Evolutionary conservation across 805 yeast species (phyloP).

Genomic region (Scheffersomyces lignosus): DNA sequence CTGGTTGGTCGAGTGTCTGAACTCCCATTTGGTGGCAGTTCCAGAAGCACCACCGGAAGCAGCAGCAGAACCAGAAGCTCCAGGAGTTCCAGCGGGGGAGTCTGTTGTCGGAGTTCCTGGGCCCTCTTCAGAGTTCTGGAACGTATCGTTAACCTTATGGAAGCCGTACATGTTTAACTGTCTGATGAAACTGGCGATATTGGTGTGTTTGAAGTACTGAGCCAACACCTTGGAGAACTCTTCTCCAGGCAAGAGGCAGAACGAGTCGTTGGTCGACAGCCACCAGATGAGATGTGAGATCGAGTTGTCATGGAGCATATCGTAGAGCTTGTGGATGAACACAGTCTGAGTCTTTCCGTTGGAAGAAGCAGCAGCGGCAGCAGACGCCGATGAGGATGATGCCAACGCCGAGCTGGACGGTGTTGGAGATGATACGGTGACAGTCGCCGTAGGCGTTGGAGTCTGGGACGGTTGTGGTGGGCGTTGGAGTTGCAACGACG

Average conservation of each 20-base stretch:
- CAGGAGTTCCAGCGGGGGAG: constrained; percentile 6
- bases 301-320: constrained; percentile 80
- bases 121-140: constrained; percentile 23
- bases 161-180: constrained; percentile 48
- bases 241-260: constrained; percentile 81
- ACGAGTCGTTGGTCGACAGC: constrained; percentile 69
- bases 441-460: too few relatives aligned
- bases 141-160: constrained; percentile 44
- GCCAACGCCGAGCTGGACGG: too few relatives aligned
- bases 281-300: constrained; percentile 83
- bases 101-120: neutral
- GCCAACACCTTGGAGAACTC: constrained; percentile 75
- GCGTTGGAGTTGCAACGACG: too few relatives aligned
- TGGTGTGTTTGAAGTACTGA: constrained; percentile 51
- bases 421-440: neutral
- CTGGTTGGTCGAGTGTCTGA: constrained; percentile 75
- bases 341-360: constrained; percentile 40
- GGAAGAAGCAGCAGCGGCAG: constrained; percentile 4
- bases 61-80: constrained; percentile 8
- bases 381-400: constrained; percentile 2
- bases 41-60: constrained; percentile 9
- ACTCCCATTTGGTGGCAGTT: constrained; percentile 67
- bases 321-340: constrained; percentile 87
- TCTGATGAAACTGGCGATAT: constrained; percentile 43
- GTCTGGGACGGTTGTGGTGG: too few relatives aligned